These are phyloP conservation scores for Apiospora marii DNA, from an alignment of 2,329 filamentous ascomycete genomes.

Conservation along the genomic window DNA sequence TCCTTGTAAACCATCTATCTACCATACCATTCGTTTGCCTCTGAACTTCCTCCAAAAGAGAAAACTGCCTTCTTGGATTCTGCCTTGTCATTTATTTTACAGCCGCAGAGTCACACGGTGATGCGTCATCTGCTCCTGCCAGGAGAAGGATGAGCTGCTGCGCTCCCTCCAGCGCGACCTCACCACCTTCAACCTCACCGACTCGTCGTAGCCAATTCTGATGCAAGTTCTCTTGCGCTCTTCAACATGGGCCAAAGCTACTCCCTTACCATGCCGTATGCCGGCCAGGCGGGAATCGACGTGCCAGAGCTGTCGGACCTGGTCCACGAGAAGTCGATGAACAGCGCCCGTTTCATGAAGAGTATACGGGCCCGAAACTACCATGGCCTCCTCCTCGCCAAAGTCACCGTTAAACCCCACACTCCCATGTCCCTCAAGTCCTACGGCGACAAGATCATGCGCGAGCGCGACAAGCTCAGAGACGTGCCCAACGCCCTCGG, in stretches of 20 bases:
- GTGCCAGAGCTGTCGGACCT: constrained; percentile 90
- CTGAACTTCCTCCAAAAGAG: neutral
- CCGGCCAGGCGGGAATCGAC: constrained; percentile 92
- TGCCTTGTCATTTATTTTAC: neutral
- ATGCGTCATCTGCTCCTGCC: constrained; percentile 13
- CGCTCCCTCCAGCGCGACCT: constrained; percentile 16
- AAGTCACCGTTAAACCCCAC: constrained; percentile 93
- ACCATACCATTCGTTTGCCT: neutral
- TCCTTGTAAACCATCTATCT: constrained; percentile 1
- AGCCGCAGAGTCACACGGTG: neutral
- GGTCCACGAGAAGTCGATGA: constrained; percentile 90
- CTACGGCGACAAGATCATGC: constrained; percentile 79
- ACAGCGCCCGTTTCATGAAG: constrained; percentile 94
- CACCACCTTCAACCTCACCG: neutral
- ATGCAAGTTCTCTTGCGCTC: neutral
- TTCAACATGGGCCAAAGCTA: constrained; percentile 91
- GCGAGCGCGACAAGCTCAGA: constrained; percentile 80
- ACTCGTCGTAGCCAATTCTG: neutral
- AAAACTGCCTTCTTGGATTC: neutral
- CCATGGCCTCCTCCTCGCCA: constrained; percentile 91
- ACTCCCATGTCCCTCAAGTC: constrained; percentile 79
- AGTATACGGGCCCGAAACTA: constrained; percentile 89
- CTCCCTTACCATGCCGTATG: constrained; percentile 89
- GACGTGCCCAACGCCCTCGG: constrained; percentile 90
- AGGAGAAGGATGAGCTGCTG: constrained; percentile 21